A percentile compares a stretch with the other conserved stretches of the same genome.
Evolutionary conservation across 306 rosid genomes (phyloP).

Genomic region (Geum urbanum): DNA sequence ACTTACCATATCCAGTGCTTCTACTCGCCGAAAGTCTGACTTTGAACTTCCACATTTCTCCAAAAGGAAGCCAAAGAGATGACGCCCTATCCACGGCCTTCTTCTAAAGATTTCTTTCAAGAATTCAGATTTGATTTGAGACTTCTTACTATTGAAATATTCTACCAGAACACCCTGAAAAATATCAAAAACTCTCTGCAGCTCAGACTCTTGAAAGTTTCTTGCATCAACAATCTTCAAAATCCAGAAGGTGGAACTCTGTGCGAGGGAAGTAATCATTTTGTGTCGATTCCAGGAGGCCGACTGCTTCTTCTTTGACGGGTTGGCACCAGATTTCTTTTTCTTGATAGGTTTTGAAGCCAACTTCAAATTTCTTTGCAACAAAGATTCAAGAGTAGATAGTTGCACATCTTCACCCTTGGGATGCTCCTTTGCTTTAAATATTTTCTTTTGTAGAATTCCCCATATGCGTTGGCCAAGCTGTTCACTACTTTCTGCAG

Average conservation of each 20-base stretch:
- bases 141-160: constrained; percentile 66
- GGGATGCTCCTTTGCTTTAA: constrained; percentile 79
- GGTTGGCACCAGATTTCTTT: constrained; percentile 51
- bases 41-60: constrained; percentile 62
- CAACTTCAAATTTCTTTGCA: constrained; percentile 72
- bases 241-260: constrained; percentile 81
- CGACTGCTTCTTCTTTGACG: constrained; percentile 57
- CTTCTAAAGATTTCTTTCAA: constrained; percentile 72
- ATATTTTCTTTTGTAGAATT: constrained; percentile 69
- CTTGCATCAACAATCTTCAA: constrained; percentile 70
- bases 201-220: constrained; percentile 45
- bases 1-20: constrained; percentile 65
- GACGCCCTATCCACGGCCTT: constrained; percentile 76
- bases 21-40: constrained; percentile 74
- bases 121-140: constrained; percentile 70
- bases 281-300: constrained; percentile 62
- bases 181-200: constrained; percentile 51
- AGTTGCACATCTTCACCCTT: constrained; percentile 67
- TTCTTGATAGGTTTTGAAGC: constrained; percentile 75
- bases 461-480: constrained; percentile 95
- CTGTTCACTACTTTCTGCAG: constrained; percentile 85
- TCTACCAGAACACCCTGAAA: constrained; percentile 48
- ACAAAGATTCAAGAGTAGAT: constrained; percentile 62
- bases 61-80: constrained; percentile 52
- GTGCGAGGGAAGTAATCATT: constrained; percentile 64